Percentiles rank a stretch among this genome's conserved stretches.
Evolutionary conservation across 1,284 basidiomycete genomes (phyloP).

Genomic region (Ceratobasidium sp.): DNA sequence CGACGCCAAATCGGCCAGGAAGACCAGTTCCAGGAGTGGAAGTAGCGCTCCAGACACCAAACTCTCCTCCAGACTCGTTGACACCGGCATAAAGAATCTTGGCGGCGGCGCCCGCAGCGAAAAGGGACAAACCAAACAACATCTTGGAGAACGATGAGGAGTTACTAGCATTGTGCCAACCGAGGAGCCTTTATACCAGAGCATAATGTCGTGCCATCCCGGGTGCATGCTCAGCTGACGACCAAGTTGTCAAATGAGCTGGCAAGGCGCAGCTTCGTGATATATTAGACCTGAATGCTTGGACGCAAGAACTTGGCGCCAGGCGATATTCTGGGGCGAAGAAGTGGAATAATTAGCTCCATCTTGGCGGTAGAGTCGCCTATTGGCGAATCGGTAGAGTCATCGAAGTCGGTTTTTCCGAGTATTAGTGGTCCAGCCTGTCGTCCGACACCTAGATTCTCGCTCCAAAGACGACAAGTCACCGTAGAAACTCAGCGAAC

Average conservation of each 20-base stretch:
- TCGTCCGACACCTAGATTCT: not conserved
- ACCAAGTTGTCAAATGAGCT: not conserved
- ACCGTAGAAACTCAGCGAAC: not conserved
- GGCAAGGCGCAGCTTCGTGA: not conserved
- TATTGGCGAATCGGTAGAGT: not conserved
- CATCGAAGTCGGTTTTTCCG: conserved; percentile 10
- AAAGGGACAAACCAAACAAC: conserved; percentile 29
- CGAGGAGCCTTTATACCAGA: not conserved
- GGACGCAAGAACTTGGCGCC: conserved; percentile 10
- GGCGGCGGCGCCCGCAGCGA: conserved; percentile 44
- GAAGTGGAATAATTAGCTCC: not conserved
- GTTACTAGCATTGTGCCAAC: too few species aligned
- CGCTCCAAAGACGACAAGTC: not conserved
- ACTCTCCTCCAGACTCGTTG: conserved; percentile 50
- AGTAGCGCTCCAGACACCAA: conserved; percentile 42
- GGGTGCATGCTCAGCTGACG: not conserved
- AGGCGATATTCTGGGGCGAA: not conserved
- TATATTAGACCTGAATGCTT: not conserved
- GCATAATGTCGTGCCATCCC: not conserved
- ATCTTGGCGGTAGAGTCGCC: not conserved
- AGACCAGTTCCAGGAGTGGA: conserved; percentile 55
- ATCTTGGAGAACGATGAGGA: not conserved
- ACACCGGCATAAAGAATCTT: conserved; percentile 50
- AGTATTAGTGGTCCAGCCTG: not conserved
- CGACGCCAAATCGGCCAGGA: conserved; percentile 63